Conservation (phyloP, 441 rosid genomes). For the Gossypium laxum region DNA sequence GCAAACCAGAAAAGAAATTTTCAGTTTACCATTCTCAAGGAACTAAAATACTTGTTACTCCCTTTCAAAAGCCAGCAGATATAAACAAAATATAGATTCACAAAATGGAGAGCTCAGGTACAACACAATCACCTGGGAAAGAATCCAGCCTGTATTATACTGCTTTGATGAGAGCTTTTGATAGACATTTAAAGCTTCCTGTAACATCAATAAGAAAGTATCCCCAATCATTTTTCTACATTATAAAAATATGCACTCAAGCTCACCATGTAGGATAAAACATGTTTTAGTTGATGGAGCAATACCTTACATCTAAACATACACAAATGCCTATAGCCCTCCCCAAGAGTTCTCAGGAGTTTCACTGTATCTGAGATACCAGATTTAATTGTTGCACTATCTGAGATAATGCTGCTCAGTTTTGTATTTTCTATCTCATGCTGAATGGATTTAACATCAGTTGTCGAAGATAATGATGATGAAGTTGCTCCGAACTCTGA, state of each 20-base stretch:
- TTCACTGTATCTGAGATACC: slow-evolving; percentile 34
- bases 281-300: not conserved
- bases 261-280: slow-evolving; percentile 1
- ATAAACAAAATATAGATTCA: not conserved
- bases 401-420: slow-evolving; percentile 20
- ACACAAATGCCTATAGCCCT: slow-evolving; percentile 40
- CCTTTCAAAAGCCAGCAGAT: not conserved
- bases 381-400: slow-evolving; percentile 22
- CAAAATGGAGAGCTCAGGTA: slow-evolving; percentile 3
- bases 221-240: not conserved
- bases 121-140: slow-evolving; percentile 32
- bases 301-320: slow-evolving; percentile 42
- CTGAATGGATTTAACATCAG: slow-evolving; percentile 29
- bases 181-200: slow-evolving; percentile 42
- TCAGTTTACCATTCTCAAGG: not conserved
- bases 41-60: not conserved
- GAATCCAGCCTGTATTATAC: slow-evolving; percentile 48
- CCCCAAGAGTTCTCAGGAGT: slow-evolving; percentile 42
- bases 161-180: slow-evolving; percentile 41
- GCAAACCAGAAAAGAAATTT: not conserved
- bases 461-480: slow-evolving; percentile 26
- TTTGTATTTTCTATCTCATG: slow-evolving; percentile 21
- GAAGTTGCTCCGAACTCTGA: slow-evolving; percentile 20
- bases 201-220: slow-evolving; percentile 17
- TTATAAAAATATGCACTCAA: not conserved